Evolutionary conservation across 805 yeast species (phyloP), one percentile per base, ranked within the genome.

Genomic region (Zygosaccharomyces rouxii): DNA sequence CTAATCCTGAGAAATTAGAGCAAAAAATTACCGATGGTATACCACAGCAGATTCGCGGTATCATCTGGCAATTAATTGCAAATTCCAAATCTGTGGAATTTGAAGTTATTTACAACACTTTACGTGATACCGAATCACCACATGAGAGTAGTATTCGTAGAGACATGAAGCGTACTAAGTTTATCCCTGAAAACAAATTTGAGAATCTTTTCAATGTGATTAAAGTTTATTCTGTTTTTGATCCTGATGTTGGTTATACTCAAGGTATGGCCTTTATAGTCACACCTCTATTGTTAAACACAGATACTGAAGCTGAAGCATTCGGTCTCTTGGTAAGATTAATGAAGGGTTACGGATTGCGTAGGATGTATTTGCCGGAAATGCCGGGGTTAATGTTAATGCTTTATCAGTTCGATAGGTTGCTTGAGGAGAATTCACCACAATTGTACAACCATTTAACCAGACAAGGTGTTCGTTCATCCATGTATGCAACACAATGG

Each of bases 401-500:
- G 60, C 73, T 94, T 48, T 90, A 92, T 65, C 96, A 94, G 62
- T 90, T 89, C 68, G 98, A 94, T 64, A 76, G 97, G 48, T 67
- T 92, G 44, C 61, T 94, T 31, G 97, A 90, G 64, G 92, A 83
- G 54, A 68, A 74, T 39, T 71, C 82, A 18, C 98, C 98, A 0
- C 72, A 72, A 5, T 73, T 94, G 42, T 80, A 80, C 63, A 77
- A 78, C 41, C 98, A 94, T 71, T 71, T 94, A 56, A 74, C 77
- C 23, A 81, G 89, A 53, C 95, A 92, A 66, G 97, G 97, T 5
- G 81, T 94, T 21, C 78, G 84, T 52, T 86, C 96, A 2, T 84
- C 95, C 19, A 92, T 92, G 98, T 94, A 88, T 72, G 98, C 97
- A 0, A 83, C 96, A 1, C 98, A 94, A 68, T 94, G 99, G 99